Conservation (phyloP, 1,284 basidiomycete species). For the Pterula multifida region DNA sequence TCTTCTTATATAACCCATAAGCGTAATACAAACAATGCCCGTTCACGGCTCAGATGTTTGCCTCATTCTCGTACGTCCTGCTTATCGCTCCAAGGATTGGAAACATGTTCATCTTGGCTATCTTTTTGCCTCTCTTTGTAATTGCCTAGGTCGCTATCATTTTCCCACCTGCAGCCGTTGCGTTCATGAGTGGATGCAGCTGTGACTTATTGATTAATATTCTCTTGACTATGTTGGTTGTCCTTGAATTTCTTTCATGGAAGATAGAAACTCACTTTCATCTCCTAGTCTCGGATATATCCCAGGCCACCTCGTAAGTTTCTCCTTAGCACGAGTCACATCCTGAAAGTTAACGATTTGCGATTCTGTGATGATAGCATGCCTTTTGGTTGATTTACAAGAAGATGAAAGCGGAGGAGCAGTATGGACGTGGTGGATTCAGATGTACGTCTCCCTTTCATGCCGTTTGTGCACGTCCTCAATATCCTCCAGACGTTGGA, state of each 20-base stretch:
- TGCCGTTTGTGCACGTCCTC: neutral
- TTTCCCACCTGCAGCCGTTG: constrained; percentile 60
- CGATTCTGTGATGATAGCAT: constrained; percentile 11
- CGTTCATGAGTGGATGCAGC: constrained; percentile 65
- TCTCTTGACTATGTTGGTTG: constrained; percentile 51
- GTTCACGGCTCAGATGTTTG: constrained; percentile 36
- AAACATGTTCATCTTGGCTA: constrained; percentile 1
- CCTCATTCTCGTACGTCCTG: constrained; percentile 29
- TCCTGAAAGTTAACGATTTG: neutral
- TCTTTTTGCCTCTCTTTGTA: constrained; percentile 10
- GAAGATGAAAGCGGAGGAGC: constrained; percentile 44
- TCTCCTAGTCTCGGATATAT: constrained; percentile 13
- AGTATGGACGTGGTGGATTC: constrained; percentile 37
- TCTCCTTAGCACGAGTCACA: neutral
- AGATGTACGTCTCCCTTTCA: constrained; percentile 18
- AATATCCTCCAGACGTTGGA: constrained; percentile 13
- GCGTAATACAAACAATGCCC: neutral
- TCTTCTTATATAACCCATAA: neutral
- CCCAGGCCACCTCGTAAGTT: constrained; percentile 12
- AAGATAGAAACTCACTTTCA: neutral
- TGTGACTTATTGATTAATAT: constrained; percentile 79
- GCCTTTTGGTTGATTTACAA: constrained; percentile 36
- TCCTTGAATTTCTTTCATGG: neutral
- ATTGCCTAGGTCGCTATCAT: constrained; percentile 57
- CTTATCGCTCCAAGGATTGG: neutral